Base-by-base conservation (phyloP, 495 filamentous ascomycete species). In the Cercophora samala region DNA sequence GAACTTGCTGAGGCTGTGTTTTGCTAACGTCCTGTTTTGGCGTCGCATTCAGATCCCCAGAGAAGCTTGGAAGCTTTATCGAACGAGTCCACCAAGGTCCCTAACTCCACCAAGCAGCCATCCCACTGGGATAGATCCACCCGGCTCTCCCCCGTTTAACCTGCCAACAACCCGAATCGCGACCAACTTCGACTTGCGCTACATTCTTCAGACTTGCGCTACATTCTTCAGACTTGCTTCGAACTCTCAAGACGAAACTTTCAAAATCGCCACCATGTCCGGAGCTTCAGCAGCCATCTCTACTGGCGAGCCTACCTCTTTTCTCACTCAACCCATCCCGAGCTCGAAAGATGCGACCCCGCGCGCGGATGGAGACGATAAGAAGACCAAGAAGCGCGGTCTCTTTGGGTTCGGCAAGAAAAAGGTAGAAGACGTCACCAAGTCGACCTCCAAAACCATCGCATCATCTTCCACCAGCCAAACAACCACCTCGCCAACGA, bases 391-490 rank as follows among this genome's bases (percentile, higher is more conserved):
- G 73, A 86, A 81, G 73, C 77, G 83, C 42, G 75, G 79, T 69
- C 67, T 89, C 29, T 89, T 89, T 71, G 84, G 85, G 13, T 84
- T 90, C 63, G 88, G 87, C 58, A 90, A 88, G 81, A 90, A 89
- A 76, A 89, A 86, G 77, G 77, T 77, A 64, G 82, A 86, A 21
- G 77, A 84, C 42, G 72, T 76, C 68, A 69, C 70, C 64, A 84
- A 81, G 65, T 76, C 78, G 66, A 67, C 76, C 23, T 61, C 77
- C n/a, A 46, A 46, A 46, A 46, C 37, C 2, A 9, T 13, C 37
- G 37, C 37, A 46, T 55, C 73, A 32, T 70, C 73, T 29, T 68
- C 70, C 3, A 32, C 69, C 17, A 73, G 72, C 58, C 61, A 61
- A 24, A 66, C 66, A 53, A 66, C 66, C 70, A 68, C 61, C 70